Base-by-base conservation (phyloP, 1,139 yeast species). In the Magnusiomyces sp. region DNA sequence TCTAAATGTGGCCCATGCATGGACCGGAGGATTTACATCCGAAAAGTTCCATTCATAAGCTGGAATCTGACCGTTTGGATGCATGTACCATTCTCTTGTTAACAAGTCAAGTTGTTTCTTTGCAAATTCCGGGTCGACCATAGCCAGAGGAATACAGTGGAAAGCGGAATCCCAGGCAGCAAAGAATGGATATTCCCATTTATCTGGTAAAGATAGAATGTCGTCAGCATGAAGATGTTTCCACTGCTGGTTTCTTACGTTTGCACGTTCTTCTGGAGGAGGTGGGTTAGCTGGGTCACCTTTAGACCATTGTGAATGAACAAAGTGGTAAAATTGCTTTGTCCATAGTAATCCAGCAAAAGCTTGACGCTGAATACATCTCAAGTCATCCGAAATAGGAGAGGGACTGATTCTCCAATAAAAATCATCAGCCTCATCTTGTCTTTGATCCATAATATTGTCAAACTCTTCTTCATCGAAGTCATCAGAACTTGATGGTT, bases 161-260 rank as follows among this genome's bases (percentile, higher is more conserved):
- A 90, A 90, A 0, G 97, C 95, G 2, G 95, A 84, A 66, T 90
- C 97, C 97, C 97, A 90, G 5, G 96, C 94, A 10, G 97, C 96
- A 66, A 90, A 90, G 65, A 90, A 90, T 2, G 96, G 97, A 66
- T 90, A 90, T 67, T 90, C 97, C 90, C 96, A 90, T 66, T 88
- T 90, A 64, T 90, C 97, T 2, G 97, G 97, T 72, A 90, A 76
- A 1, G 95, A 86, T 59, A 90, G 73, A 49, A 90, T 79, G 65
- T 90, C 96, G 64, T 89, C 94, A 60, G 87, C 83, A 67, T 88
- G 88, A 66, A 90, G 71, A 66, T 90, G 95, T 58, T 79, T 81
- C 97, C 97, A 90, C 51, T 86, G 88, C 59, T 80, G 78, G 66
- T 88, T 88, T 68, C 97, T 77, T 32, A 92, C 87, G 62, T 83